Base-by-base conservation (phyloP, 768 basidiomycete species). In the Hericium rajendrae region DNA sequence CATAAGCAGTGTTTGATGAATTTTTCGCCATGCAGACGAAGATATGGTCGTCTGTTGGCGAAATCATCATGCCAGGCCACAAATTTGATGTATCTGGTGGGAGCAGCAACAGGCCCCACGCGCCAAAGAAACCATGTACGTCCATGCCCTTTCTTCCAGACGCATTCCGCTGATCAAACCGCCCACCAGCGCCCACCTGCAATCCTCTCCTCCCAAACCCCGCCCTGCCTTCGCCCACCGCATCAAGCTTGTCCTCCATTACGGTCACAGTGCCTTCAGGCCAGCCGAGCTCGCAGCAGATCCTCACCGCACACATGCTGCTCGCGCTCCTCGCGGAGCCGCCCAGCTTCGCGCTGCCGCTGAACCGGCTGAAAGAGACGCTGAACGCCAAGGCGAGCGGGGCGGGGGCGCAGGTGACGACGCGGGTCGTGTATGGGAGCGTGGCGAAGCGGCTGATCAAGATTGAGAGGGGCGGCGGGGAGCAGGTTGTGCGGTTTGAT, bases 371-470 rank as follows among this genome's bases (percentile, higher is more conserved):
- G 15, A 90, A 88, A 68, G 80, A 79, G 52, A 66, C 75, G 20
- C 69, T 91, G 20, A 70, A 75, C 6, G 63, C 67, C 18, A 81
- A 76, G 61, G 74, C 73, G 18, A 52, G 75, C 68, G 64, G 62
- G 62, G 46, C 69, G 64, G 52, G 73, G 10, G 75, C 74, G 16
- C 73, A 75, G 56, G 77, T 79, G 39, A 73, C 81, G 11, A 84
- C 81, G 9, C 74, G 85, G 43, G 80, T 86, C 15, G 68, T 91
- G 12, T 91, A 88, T 64, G 82, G 76, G 2, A 89, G 88, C 65
- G 86, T 91, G n/a, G 89, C 86, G 15, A 91, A 91, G 71, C 76
- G 86, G 59, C 70, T 91, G 53, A 67, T 91, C 59, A 86, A 81
- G 69, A 88, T 91, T 61, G 88, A 91, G 53, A 75, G 89, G 46